Evolutionary conservation across 257 asterid species (phyloP), one percentile per base, ranked within the genome.

Genomic region (Fraxinus quadrangulata): DNA sequence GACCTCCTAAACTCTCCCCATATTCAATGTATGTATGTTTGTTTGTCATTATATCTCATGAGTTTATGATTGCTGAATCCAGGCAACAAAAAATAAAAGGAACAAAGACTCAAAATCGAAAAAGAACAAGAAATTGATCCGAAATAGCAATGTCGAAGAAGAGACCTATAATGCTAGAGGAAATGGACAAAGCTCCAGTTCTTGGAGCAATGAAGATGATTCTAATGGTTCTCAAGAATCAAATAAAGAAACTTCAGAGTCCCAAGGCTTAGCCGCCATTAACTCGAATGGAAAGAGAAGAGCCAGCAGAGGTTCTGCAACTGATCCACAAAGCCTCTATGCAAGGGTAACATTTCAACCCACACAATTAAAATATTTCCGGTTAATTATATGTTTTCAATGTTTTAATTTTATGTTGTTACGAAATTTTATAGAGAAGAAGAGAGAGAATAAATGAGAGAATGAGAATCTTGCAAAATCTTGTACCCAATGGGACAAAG

Each of bases 401-500:
- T 0, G 28, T 54, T 6, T 2, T 17, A 24, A 70, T 47, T 70
- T 70, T 37, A 9, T 33, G 23, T 37, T 36, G 23, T 70, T 24
- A 2, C 1, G 65, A 37, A 30, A 34, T 36, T 36, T 85, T 81
- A 74, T 88, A 87, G 91, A 87, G n/a, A 61, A 82, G 91, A 87
- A 85, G 91, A 78, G 91, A 87, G 51, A 85, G 77, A 74, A 87
- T 87, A 69, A 87, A 85, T 9, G 89, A 87, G 76, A 85, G 91
- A 75, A 47, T 87, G 83, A 85, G 84, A 77, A 82, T 87, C 80
- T 78, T 87, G 88, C 91, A 87, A 78, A 82, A 80, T 63, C 88
- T 85, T 71, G 79, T 87, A n/a, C 91, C 91, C 0, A 87, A 85
- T 66, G 91, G 91, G 73, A 82, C 91, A 69, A 87, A 87, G 87